Evolutionary conservation across 768 basidiomycete species (phyloP), one percentile per base, ranked within the genome.

Genomic region (Suillus luteus): DNA sequence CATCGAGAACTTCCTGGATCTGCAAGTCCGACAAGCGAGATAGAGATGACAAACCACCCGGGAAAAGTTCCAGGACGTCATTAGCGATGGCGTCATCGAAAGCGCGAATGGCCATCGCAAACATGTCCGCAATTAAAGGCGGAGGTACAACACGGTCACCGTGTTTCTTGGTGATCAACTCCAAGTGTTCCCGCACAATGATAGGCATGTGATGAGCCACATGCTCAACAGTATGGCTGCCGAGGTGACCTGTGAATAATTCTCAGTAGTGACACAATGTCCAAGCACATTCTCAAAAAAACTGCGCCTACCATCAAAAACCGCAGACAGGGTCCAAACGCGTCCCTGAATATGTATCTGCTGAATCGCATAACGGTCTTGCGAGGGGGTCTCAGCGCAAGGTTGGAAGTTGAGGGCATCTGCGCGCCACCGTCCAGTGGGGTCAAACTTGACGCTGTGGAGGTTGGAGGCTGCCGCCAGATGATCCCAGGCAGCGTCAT

Each of bases 401-500:
- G 88, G 88, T 65, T 90, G 88, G 64, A 90, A 89, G 70, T 89
- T 89, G 72, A 90, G 75, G 51, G 81, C 82, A 67, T 89, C 86
- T 5, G 82, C 86, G n/a, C 76, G 73, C 74, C 75, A 76, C 68
- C 73, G 79, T 62, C 70, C 78, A 59, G 61, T 66, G 41, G 68
- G 68, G 41, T 77, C 79, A 31, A 85, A 77, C 40, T 73, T 66
- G 27, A 77, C 68, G 59, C 75, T 81, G 57, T 85, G 83, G 0
- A 85, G 85, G 64, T 83, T 82, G 1, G 86, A 85, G 15, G 85
- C 73, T 17, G 76, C 73, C 38, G 78, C 73, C 46, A 89, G 75
- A 65, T 82, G 81, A 14, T 80, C 72, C 85, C 84, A 86, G 14
- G 88, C 75, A 49, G 84, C 82, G n/a, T 78, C 67, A 51, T 83